phyloP scores from a whole-genome alignment of 164 flowering plant species.

The Umbellularia californica region DNA sequence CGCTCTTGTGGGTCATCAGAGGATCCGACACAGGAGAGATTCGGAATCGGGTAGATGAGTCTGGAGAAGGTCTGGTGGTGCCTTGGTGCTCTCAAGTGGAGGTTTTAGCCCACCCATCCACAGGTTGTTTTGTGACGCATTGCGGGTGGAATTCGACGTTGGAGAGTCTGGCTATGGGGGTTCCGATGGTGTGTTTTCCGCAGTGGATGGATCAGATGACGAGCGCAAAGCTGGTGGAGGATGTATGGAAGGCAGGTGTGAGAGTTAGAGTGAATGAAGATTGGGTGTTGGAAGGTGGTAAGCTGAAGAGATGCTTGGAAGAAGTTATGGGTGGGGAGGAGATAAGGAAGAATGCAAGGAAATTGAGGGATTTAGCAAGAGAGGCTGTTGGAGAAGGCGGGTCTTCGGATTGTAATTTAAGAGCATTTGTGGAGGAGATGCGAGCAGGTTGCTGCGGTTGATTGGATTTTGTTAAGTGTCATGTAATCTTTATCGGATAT shows the following conservation, averaged over 20 bases:
- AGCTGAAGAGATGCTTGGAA: slow-evolving; percentile 43
- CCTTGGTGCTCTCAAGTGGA: slow-evolving; percentile 49
- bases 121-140: slow-evolving; percentile 23
- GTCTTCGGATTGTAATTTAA: slow-evolving; percentile 30
- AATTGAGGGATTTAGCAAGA: slow-evolving; percentile 36
- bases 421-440: slow-evolving; percentile 21
- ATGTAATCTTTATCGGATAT: too few species aligned
- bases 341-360: slow-evolving; percentile 33
- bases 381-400: slow-evolving; percentile 43
- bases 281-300: slow-evolving; percentile 30
- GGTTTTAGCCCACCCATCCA: slow-evolving; percentile 38
- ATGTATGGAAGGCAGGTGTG: slow-evolving; percentile 41
- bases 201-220: slow-evolving; percentile 33
- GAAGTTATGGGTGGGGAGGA: slow-evolving; percentile 22
- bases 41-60: neutral
- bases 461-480: neutral
- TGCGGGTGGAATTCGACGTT: slow-evolving; percentile 16
- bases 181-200: slow-evolving; percentile 48
- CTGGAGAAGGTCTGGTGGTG: slow-evolving; percentile 23
- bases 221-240: slow-evolving; percentile 13
- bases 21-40: neutral
- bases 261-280: slow-evolving; percentile 22
- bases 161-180: slow-evolving; percentile 35
- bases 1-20: slow-evolving; percentile 33
- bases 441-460: neutral